These are phyloP conservation scores for Aspergillus tubingensis DNA, from an alignment of 2,329 filamentous ascomycete genomes.

Conservation along the genomic window DNA sequence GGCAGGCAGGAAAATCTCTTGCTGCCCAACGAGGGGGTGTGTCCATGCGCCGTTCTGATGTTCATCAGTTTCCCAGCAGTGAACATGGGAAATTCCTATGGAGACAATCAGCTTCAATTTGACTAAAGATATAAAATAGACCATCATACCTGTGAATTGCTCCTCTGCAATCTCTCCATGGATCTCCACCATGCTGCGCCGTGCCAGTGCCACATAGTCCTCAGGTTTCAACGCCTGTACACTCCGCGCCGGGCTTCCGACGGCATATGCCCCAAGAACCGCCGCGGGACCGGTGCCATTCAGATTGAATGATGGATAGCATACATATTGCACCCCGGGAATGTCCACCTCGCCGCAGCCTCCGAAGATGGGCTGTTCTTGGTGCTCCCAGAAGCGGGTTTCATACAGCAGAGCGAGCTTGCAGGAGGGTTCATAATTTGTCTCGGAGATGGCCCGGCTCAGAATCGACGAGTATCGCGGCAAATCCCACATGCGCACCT, in stretches of 20 bases:
- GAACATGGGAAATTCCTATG: conserved; percentile 55
- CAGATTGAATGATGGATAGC: conserved; percentile 40
- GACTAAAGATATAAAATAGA: no score
- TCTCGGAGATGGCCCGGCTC: conserved; percentile 48
- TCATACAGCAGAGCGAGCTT: conserved; percentile 68
- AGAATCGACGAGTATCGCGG: conserved; percentile 56
- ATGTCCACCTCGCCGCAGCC: conserved; percentile 44
- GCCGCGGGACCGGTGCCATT: conserved; percentile 40
- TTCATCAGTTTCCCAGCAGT: conserved; percentile 66
- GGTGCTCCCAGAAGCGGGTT: conserved; percentile 63
- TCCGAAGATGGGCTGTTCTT: conserved; percentile 60
- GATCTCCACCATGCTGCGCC: conserved; percentile 68
- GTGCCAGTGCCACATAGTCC: conserved; percentile 61
- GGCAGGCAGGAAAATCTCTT: conserved; percentile 70
- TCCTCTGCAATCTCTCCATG: conserved; percentile 62
- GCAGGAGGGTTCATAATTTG: conserved; percentile 55
- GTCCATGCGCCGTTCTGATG: conserved; percentile 66
- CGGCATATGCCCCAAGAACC: conserved; percentile 49
- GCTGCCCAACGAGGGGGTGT: conserved; percentile 62
- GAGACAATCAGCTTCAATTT: no score
- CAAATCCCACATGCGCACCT: conserved; percentile 64
- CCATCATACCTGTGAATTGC: conserved; percentile 55
- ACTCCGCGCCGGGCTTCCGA: conserved; percentile 27
- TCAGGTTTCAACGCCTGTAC: conserved; percentile 27
- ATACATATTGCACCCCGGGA: conserved; percentile 35